Conservation (phyloP, 345 rosid species). For the Euclidium syriacum region DNA sequence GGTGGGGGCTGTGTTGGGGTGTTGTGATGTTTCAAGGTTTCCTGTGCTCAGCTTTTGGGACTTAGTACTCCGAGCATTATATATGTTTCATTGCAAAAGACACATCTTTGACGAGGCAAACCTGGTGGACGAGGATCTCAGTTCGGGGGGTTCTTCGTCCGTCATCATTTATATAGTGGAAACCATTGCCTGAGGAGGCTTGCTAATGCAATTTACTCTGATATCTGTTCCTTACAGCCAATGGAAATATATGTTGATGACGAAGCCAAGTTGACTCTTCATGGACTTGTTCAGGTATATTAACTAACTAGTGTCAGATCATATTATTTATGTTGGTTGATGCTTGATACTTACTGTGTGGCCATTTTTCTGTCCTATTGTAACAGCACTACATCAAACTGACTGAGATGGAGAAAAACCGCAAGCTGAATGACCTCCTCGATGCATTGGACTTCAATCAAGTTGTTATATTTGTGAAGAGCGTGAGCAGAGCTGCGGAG, state of each 20-base stretch:
- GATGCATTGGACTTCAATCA: slow-evolving; percentile 99
- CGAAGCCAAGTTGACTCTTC: slow-evolving; percentile 97
- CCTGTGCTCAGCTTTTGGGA: not conserved
- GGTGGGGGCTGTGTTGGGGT: not conserved
- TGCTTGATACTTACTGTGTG: not conserved
- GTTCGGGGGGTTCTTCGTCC: slow-evolving; percentile 48
- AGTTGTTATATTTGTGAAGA: slow-evolving; percentile 95
- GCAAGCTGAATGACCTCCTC: slow-evolving; percentile 92
- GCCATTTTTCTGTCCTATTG: not conserved
- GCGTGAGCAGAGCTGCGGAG: slow-evolving; percentile 95
- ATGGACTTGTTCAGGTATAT: slow-evolving; percentile 95
- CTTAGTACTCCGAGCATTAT: slow-evolving; percentile 13
- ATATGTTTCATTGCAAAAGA: slow-evolving; percentile 29
- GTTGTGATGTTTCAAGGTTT: not conserved
- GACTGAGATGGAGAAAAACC: slow-evolving; percentile 90
- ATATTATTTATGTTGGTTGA: not conserved
- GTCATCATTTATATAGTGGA: slow-evolving; percentile 57
- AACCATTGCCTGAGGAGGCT: slow-evolving; percentile 56
- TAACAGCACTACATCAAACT: slow-evolving; percentile 97
- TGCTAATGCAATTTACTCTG: slow-evolving; percentile 71
- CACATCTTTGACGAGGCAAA: slow-evolving; percentile 36
- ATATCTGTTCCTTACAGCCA: slow-evolving; percentile 91
- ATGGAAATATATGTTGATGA: slow-evolving; percentile 99
- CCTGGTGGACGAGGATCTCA: slow-evolving; percentile 47
- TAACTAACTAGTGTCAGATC: not conserved